Evolutionary conservation across 371 early-diverging fungal species (phyloP), one percentile per base, ranked within the genome.

Genomic region (Zancudomyces culisetae): DNA sequence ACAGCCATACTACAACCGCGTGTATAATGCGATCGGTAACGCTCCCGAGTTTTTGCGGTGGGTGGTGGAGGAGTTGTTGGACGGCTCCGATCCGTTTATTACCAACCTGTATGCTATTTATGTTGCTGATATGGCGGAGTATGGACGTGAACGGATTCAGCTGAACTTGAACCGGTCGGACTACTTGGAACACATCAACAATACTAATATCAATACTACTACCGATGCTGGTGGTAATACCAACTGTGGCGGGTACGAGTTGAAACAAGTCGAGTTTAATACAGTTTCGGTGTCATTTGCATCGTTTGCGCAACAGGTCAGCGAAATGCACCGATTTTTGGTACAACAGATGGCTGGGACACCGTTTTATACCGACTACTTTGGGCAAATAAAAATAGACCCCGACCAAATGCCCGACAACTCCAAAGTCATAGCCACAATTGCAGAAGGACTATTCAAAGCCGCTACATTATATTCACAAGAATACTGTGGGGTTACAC

Each of bases 191-290:
- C 92, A n/a, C 86, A 95, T 57, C 60, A 72, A 22, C 68, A 70
- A 42, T 54, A 42, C 66, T 66, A 26, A 56, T 68, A 26, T 69
- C 70, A 55, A 60, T n/a, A n/a, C n/a, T n/a, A n/a, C n/a, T n/a
- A n/a, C n/a, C n/a, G 63, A 42, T 45, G 55, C 55, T 22, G 26
- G 56, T 18, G 41, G 41, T 18, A 41, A 41, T n/a, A 3, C 61
- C 68, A 2, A 60, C 8, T 23, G 30, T 1, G 59, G 53, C 13
- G 26, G n/a, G n/a, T n/a, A n/a, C n/a, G n/a, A 66, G 48, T 76
- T 91, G 26, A 81, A 91, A 58, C 95, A 95, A 63, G 98, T 97
- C 1, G 98, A 97, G 59, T 79, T 92, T 55, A 97, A 97, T 68
- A 94, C 98, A 1, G 90, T 97, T 59, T 79, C 96, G 2, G 70